Evolutionary conservation across 2,329 filamentous ascomycete genomes (phyloP), one percentile per base, ranked within the genome.

Genomic region (Fusarium armeniacum): DNA sequence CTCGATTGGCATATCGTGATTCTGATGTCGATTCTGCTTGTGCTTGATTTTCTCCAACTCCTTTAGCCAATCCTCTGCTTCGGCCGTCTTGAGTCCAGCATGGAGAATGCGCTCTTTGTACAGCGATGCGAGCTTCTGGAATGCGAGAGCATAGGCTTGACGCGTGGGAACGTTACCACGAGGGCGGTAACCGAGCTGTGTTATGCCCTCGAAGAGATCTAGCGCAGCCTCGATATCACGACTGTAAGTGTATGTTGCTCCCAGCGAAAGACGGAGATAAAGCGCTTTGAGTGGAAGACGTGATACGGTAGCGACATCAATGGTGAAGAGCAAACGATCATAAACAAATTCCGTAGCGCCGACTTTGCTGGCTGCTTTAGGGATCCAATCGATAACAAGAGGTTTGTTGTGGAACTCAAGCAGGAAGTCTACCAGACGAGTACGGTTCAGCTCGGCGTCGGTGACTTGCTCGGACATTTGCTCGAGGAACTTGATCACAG

Each of bases 361-460:
- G 0, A 75, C 75, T 38, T 80, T 81, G 50, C 78, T 77, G 0
- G 79, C 80, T 1, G 81, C 80, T n/a, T 78, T 79, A 15, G 81
- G 81, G 8, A 82, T 77, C 79, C 80, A 82, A 54, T 83, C 80
- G 30, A 80, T 70, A 2, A 81, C 75, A 6, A 78, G 67, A 11
- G 65, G 73, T 24, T 74, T 78, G 56, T 75, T 80, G 51, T 75
- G 74, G 24, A 80, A 77, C 18, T 77, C 75, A 0, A 83, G 66
- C 9, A 83, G 56, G 35, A 83, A 77, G 38, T 80, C 76, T 0
- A 79, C 76, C 8, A 83, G 67, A 7, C 77, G 75, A 13, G 67
- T 77, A 6, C 74, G 56, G 1, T 72, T 76, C 22, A 72, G 70
- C 6, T 70, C 69, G 4, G 57, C 59, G 3, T 75, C 70, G 5